A percentile compares a stretch with the other conserved stretches of the same genome.
Evolutionary conservation across 225 moss, liverwort and hornwort genomes (phyloP).

Genomic region (Bryum argenteum): DNA sequence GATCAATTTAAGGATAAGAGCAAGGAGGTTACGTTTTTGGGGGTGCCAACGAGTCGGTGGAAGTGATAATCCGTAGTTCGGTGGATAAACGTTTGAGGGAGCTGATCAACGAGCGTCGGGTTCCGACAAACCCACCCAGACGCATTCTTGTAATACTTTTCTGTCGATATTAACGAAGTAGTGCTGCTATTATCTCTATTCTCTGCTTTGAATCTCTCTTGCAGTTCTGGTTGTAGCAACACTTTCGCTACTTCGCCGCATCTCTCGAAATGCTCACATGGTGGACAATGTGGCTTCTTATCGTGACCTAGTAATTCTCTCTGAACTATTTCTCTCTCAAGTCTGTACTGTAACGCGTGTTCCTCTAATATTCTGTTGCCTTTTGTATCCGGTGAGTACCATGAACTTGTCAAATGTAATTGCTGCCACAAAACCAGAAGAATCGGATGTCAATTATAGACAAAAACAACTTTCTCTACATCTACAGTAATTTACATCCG

Average conservation of each 20-base stretch:
- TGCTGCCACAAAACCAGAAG: constrained; percentile 36
- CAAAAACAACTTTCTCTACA: no score
- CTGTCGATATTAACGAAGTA: background rate
- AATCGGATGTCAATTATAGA: background rate
- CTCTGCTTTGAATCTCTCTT: constrained; percentile 14
- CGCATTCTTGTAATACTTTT: constrained; percentile 33
- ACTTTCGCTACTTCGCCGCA: constrained; percentile 36
- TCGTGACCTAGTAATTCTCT: background rate
- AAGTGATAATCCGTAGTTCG: constrained; percentile 56
- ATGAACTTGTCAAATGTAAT: constrained; percentile 43
- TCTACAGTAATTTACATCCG: no score
- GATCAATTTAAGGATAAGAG: background rate
- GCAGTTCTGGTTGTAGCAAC: constrained; percentile 14
- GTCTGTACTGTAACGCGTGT: constrained; percentile 27
- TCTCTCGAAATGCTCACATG: constrained; percentile 45
- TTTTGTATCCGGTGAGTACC: constrained; percentile 38
- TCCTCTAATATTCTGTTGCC: constrained; percentile 40
- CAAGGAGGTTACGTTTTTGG: constrained; percentile 29
- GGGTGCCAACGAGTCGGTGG: constrained; percentile 56
- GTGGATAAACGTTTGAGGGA: constrained; percentile 61
- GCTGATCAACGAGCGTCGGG: constrained; percentile 54
- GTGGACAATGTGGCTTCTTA: constrained; percentile 34
- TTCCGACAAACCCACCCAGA: constrained; percentile 55
- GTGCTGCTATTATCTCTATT: background rate
- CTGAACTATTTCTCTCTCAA: constrained; percentile 30